Evolutionary conservation across 1,139 yeast genomes (phyloP).

Genomic region (Yamadazyma epiphylla): DNA sequence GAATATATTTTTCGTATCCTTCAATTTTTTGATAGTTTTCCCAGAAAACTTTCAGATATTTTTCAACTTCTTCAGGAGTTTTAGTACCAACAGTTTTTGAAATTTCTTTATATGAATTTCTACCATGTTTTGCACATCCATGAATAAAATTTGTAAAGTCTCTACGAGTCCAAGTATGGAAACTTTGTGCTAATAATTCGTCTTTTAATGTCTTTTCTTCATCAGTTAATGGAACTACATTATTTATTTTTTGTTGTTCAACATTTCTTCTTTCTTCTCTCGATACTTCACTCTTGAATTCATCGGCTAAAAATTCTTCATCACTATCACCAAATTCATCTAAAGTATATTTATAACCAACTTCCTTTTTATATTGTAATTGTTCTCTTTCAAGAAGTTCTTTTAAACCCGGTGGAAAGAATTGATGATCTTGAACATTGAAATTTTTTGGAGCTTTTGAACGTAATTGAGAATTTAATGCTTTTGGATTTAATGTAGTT

Average conservation of each 20-base stretch:
- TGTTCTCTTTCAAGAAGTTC: slow-evolving; percentile 76
- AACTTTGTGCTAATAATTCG: slow-evolving; percentile 59
- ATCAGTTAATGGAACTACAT: slow-evolving; percentile 68
- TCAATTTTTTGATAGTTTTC: slow-evolving; percentile 64
- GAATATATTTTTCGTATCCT: slow-evolving; percentile 78
- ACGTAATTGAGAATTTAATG: slow-evolving; percentile 28
- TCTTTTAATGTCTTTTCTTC: slow-evolving; percentile 70
- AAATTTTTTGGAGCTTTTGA: slow-evolving; percentile 70
- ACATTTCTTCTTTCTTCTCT: slow-evolving; percentile 42
- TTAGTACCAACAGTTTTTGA: slow-evolving; percentile 68
- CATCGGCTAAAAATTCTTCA: slow-evolving; percentile 56
- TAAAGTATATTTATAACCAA: slow-evolving; percentile 64
- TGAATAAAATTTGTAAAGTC: slow-evolving; percentile 86
- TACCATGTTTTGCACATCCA: slow-evolving; percentile 76
- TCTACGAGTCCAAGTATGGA: slow-evolving; percentile 78
- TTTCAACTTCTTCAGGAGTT: slow-evolving; percentile 61
- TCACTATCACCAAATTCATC: slow-evolving; percentile 52
- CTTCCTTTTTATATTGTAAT: slow-evolving; percentile 66
- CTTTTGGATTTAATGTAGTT: slow-evolving; percentile 18
- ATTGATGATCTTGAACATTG: slow-evolving; percentile 83
- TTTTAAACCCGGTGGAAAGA: slow-evolving; percentile 64
- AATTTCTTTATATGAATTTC: slow-evolving; percentile 56
- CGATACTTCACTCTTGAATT: slow-evolving; percentile 32
- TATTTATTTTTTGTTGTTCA: slow-evolving; percentile 66
- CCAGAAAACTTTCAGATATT: slow-evolving; percentile 76